Conservation (phyloP, 163 green algal genomes). For the Scenedesmus sp. region DNA sequence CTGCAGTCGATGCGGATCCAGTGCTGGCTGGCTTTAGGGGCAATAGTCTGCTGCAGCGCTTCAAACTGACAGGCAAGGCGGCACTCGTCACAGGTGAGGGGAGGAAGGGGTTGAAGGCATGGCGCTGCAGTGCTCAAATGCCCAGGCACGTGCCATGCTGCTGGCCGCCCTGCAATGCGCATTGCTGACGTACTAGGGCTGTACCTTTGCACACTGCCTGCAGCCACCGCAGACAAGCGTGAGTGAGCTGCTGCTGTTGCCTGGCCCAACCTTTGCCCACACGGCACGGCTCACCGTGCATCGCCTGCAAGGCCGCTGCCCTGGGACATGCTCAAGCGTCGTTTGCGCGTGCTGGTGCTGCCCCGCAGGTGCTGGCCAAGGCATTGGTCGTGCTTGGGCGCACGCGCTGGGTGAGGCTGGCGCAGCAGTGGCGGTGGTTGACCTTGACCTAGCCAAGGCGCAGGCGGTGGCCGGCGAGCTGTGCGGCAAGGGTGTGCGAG, state of each 20-base stretch:
- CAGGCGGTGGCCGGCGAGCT: constrained; percentile 60
- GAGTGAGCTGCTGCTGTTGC: no score
- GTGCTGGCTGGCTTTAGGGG: constrained; percentile 49
- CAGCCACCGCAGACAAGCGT: no score
- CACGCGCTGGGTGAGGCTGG: constrained; percentile 68
- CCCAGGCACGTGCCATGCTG: no score
- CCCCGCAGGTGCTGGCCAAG: constrained; percentile 65
- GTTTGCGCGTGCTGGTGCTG: neutral
- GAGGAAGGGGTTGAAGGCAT: neutral
- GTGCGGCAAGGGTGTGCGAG: constrained; percentile 58
- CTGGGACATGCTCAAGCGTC: neutral
- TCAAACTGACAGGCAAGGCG: constrained; percentile 66
- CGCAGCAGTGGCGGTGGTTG: constrained; percentile 64
- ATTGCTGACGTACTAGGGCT: no score
- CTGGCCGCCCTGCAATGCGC: no score
- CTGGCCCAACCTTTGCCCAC: no score
- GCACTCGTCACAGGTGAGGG: constrained; percentile 65
- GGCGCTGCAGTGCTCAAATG: no score
- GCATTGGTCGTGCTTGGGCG: constrained; percentile 66
- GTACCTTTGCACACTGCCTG: no score
- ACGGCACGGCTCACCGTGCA: no score
- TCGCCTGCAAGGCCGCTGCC: neutral
- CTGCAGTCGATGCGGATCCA: constrained; percentile 48
- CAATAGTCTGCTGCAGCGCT: constrained; percentile 63
- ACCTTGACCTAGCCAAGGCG: constrained; percentile 61